Base-by-base conservation (phyloP, 208 protist species). In the Borovskyia barvae region DNA sequence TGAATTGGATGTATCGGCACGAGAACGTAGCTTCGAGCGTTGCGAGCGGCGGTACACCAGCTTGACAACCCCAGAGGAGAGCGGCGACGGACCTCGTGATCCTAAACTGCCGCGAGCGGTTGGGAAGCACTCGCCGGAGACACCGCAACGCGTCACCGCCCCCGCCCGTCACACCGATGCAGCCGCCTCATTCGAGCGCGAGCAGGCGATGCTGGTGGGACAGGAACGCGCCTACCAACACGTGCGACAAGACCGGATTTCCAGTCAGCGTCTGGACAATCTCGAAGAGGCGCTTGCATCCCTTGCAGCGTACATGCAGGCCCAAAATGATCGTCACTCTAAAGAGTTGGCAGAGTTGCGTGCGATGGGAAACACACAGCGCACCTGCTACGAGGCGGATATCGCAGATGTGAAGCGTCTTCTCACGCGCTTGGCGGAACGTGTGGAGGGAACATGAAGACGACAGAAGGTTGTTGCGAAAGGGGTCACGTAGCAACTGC, bases 221-320 rank as follows among this genome's bases (percentile, higher is more conserved):
- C 58, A 54, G 29, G 64, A 71, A 17, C 53, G 50, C 14, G 64
- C 56, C 28, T 53, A 47, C 33, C 49, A 70, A 15, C 51, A 37
- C 2, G 48, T 71, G 35, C 61, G 57, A 43, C 42, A 69, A 12
- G 52, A 65, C 3, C 58, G 53, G 24, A 58, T 57, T 26, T n/a
- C 29, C 9, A 54, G 77, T 20, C 56, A 65, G 60, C 81, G 87
- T 29, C 39, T 93, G 22, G 56, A 49, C 2, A 76, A 77, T n/a
- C 55, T 87, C 14, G 87, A 93, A 37, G 53, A 73, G n/a, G 74
- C 68, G 6, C 62, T 82, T 5, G 65, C 74, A n/a, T 64, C 64
- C 29, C 43, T 92, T 14, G 67, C 66, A 14, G 45, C 59, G 37
- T 66, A 82, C 37, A 64, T 87, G 39, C 73, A 79, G 20, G 22